Evolutionary conservation across 495 filamentous ascomycete genomes (phyloP).

Genomic region (Tuber borchii): DNA sequence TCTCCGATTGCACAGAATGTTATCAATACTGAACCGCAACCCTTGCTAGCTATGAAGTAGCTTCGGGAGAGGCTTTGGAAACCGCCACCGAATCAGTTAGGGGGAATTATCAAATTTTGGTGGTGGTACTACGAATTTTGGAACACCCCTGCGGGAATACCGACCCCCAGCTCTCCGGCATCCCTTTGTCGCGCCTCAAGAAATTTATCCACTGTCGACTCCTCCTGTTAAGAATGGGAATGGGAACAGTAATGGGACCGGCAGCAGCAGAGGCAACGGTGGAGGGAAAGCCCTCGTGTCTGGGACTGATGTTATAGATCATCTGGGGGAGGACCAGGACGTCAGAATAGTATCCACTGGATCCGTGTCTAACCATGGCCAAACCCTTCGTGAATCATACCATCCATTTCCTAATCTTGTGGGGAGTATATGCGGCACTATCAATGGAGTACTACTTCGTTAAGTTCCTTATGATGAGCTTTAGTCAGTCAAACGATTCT

Average conservation of each 20-base stretch:
- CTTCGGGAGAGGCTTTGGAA: neutral
- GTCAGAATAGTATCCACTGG: slow-evolving; percentile 49
- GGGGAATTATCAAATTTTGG: neutral
- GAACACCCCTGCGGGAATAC: neutral
- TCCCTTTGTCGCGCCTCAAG: neutral
- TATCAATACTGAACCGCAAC: neutral
- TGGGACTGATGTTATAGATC: slow-evolving; percentile 33
- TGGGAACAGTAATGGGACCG: neutral
- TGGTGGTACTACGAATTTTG: neutral
- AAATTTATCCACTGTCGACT: neutral
- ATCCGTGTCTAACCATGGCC: too few relatives aligned
- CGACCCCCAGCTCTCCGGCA: neutral
- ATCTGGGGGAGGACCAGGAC: slow-evolving; percentile 53
- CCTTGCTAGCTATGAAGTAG: neutral
- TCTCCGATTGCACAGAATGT: neutral
- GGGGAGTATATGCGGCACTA: too few relatives aligned
- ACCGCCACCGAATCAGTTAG: neutral
- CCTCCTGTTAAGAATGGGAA: neutral
- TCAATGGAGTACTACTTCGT: too few relatives aligned
- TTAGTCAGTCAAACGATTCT: too few relatives aligned
- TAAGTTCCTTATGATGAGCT: too few relatives aligned
- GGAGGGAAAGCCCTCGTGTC: neutral
- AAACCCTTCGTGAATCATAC: too few relatives aligned
- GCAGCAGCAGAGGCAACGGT: neutral
- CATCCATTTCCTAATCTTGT: too few relatives aligned